These are phyloP conservation scores for Ehretia macrophylla DNA, from an alignment of 257 asterid genomes.

Conservation along the genomic window DNA sequence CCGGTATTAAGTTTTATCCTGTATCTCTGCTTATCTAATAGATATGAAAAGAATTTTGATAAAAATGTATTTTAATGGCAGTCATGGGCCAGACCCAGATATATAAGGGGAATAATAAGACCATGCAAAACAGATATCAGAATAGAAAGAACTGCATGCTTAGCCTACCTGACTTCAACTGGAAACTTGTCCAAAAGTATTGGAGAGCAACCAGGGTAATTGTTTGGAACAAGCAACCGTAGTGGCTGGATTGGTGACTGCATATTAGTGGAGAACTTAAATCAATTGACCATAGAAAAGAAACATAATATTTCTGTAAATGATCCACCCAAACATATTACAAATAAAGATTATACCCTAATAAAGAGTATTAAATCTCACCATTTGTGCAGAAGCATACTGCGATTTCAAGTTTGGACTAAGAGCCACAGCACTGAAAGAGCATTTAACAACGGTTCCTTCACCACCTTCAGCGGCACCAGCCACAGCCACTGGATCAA, in stretches of 20 bases:
- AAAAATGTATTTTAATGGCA: too few relatives aligned
- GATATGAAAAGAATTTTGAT: too few relatives aligned
- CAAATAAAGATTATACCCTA: neutral
- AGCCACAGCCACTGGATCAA: conserved; percentile 56
- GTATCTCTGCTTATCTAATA: too few relatives aligned
- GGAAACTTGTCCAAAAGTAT: conserved; percentile 72
- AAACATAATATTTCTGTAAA: conserved; percentile 9
- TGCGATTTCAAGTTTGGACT: conserved; percentile 66
- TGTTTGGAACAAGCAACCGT: conserved; percentile 56
- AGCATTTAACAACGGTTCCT: conserved; percentile 73
- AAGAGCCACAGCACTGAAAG: conserved; percentile 62
- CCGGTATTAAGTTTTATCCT: too few relatives aligned
- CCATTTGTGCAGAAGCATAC: conserved; percentile 76
- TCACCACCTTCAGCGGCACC: conserved; percentile 63
- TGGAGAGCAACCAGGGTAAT: conserved; percentile 71
- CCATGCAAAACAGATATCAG: neutral
- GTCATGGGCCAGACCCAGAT: neutral
- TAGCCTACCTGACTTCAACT: conserved; percentile 60
- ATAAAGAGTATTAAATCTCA: conserved; percentile 23
- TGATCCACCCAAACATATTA: neutral
- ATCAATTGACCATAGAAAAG: conserved; percentile 12
- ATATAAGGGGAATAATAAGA: neutral
- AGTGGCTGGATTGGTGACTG: conserved; percentile 78
- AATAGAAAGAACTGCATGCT: neutral
- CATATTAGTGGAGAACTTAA: conserved; percentile 17